These are phyloP conservation scores for Cladosporium velox DNA, from an alignment of 2,329 filamentous ascomycete species.

Conservation along the genomic window DNA sequence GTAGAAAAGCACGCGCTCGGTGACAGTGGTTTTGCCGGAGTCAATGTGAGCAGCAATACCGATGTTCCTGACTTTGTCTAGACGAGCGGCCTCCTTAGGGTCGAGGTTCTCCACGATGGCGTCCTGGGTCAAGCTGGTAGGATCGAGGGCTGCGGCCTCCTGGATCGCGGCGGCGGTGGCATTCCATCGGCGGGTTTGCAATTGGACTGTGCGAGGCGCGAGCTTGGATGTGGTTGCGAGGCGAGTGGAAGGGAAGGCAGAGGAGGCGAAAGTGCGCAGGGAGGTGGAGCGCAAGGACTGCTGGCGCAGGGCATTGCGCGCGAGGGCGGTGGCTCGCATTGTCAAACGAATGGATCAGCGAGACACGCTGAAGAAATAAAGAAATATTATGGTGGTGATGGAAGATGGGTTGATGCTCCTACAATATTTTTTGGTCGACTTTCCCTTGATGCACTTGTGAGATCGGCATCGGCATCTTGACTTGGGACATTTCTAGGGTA, in stretches of 20 bases:
- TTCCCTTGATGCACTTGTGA: not conserved
- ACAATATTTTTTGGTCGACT: constrained; percentile 6
- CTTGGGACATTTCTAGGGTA: not conserved
- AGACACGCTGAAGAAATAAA: constrained; percentile 3
- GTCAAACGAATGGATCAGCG: constrained; percentile 18
- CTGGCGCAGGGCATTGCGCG: constrained; percentile 34
- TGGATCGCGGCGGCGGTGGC: constrained; percentile 39
- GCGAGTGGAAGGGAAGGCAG: constrained; percentile 22
- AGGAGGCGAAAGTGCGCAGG: constrained; percentile 31
- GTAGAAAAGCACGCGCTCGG: constrained; percentile 96
- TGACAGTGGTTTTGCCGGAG: constrained; percentile 95
- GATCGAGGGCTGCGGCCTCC: constrained; percentile 60
- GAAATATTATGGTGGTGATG: not conserved
- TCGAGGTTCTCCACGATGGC: constrained; percentile 78
- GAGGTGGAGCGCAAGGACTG: constrained; percentile 27
- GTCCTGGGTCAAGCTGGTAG: constrained; percentile 60
- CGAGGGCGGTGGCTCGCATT: constrained; percentile 31
- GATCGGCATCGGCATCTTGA: not conserved
- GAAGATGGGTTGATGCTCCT: not conserved
- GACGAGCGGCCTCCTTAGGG: constrained; percentile 72
- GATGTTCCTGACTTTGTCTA: constrained; percentile 89
- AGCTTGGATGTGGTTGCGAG: constrained; percentile 2
- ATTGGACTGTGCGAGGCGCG: constrained; percentile 6
- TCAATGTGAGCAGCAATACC: constrained; percentile 99
- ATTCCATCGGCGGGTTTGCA: constrained; percentile 29